Conservation (phyloP, 192 early-diverging fungal species). For the Coemansia sp. region DNA sequence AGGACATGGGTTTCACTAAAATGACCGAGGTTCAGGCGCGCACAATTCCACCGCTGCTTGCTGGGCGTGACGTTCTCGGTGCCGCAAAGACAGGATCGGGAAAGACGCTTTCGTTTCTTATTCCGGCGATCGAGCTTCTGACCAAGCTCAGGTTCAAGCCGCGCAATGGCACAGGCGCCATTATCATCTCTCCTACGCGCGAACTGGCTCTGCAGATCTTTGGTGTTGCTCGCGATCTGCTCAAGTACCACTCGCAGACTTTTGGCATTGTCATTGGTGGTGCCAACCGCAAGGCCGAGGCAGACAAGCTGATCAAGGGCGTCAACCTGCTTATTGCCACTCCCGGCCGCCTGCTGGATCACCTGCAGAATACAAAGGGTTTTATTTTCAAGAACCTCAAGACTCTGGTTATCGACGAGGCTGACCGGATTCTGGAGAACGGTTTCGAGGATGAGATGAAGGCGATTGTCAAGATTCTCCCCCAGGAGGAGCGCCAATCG, state of each 20-base stretch:
- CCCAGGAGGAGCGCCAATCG: slow-evolving; percentile 84
- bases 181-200: slow-evolving; percentile 96
- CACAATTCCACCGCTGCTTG: slow-evolving; percentile 91
- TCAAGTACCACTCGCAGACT: slow-evolving; percentile 94
- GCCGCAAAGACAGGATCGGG: slow-evolving; percentile 98
- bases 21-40: slow-evolving; percentile 99
- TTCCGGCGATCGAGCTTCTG: slow-evolving; percentile 92
- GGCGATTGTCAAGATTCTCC: slow-evolving; percentile 92
- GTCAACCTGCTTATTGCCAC: slow-evolving; percentile 96
- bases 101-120: slow-evolving; percentile 95
- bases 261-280: slow-evolving; percentile 99
- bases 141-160: slow-evolving; percentile 92
- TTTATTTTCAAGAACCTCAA: slow-evolving; percentile 95
- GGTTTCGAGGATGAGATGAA: slow-evolving; percentile 99
- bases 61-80: slow-evolving; percentile 95
- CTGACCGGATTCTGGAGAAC: slow-evolving; percentile 96
- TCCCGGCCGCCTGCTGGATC: slow-evolving; percentile 96
- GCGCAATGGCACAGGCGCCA: slow-evolving; percentile 91
- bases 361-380: slow-evolving; percentile 96
- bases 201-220: slow-evolving; percentile 99
- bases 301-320: slow-evolving; percentile 92
- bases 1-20: slow-evolving; percentile 85
- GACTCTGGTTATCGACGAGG: slow-evolving; percentile 93
- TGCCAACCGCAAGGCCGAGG: slow-evolving; percentile 94
- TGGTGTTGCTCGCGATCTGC: slow-evolving; percentile 94